Base-by-base conservation (phyloP, 768 basidiomycete genomes). In the Fomitopsis serialis region DNA sequence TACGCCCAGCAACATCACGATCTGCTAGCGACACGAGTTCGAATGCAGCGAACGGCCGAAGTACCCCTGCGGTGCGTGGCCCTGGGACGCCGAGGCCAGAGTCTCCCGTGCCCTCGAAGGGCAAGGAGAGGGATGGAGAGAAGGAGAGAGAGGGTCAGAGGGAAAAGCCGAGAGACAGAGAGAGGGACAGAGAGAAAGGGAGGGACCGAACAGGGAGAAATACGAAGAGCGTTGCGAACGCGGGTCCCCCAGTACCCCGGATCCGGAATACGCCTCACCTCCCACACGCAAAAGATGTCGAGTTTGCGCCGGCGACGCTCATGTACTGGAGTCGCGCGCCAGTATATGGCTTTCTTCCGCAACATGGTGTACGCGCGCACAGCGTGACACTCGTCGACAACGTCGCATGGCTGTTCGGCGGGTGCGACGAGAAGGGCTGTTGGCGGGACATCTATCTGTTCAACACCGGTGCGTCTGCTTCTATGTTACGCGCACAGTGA, bases 291-390 rank as follows among this genome's bases (percentile, higher is more conserved):
- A 77, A 78, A 62, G 77, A 86, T 40, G 80, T 74, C 5, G 74
- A 78, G 48, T 71, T 72, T 32, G 84, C 81, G 0, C 83, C 91
- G 1, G 80, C 87, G 47, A 89, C 89, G 0, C 72, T 78, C 35
- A 89, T 92, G 85, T 85, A 93, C 66, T 93, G 91, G 91, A 87
- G 86, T 63, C 77, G 78, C 50, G 91, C 91, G 0, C 89, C 91
- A 0, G 85, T 89, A 19, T 87, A 85, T 66, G 91, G 91, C 0
- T 52, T 70, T 0, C 57, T 89, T 29, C 89, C 90, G 2, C 78
- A 73, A 60, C 77, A 80, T 49, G 79, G 78, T 10, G 80, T 94
- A 72, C 80, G 92, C 3, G 89, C 91, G 2, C 92, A 94, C 65
- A 90, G 80, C 5, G 86, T 87, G 42, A 95, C 89, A 0, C 72